Conservation (phyloP, 805 yeast genomes). For the Kuraishia borneana region DNA sequence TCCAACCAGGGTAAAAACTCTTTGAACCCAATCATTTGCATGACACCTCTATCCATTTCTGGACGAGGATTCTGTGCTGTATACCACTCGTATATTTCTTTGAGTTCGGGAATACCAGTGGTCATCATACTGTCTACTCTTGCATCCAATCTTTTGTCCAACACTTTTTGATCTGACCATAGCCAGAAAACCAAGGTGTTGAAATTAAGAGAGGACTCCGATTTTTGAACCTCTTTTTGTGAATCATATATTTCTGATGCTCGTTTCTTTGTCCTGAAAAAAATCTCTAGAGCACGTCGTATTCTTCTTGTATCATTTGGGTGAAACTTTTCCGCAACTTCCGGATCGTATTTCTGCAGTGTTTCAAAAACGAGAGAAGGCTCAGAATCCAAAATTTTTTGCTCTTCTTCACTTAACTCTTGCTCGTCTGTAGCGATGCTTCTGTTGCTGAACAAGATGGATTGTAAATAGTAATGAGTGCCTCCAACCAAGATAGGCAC, state of each 20-base stretch:
- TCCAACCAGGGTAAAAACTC: constrained; percentile 58
- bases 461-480: constrained; percentile 86
- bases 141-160: constrained; percentile 55
- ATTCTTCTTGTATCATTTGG: constrained; percentile 81
- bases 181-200: constrained; percentile 75
- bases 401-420: constrained; percentile 17
- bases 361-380: constrained; percentile 34
- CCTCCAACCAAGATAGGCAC: constrained; percentile 91
- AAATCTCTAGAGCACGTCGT: constrained; percentile 73
- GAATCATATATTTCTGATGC: constrained; percentile 63
- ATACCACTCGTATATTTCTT: constrained; percentile 41
- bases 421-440: constrained; percentile 2
- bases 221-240: constrained; percentile 36
- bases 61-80: constrained; percentile 23
- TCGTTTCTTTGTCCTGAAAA: constrained; percentile 47
- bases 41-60: constrained; percentile 62
- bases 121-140: constrained; percentile 80
- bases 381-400: constrained; percentile 41
- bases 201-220: constrained; percentile 39
- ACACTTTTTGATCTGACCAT: constrained; percentile 46
- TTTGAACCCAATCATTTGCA: constrained; percentile 93
- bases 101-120: constrained; percentile 64
- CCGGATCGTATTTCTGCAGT: constrained; percentile 52
- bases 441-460: constrained; percentile 53
- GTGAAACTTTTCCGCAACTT: constrained; percentile 71